These are phyloP conservation scores for Gryganskiella cystojenkinii DNA, from an alignment of 192 early-diverging fungal species.

Conservation along the genomic window DNA sequence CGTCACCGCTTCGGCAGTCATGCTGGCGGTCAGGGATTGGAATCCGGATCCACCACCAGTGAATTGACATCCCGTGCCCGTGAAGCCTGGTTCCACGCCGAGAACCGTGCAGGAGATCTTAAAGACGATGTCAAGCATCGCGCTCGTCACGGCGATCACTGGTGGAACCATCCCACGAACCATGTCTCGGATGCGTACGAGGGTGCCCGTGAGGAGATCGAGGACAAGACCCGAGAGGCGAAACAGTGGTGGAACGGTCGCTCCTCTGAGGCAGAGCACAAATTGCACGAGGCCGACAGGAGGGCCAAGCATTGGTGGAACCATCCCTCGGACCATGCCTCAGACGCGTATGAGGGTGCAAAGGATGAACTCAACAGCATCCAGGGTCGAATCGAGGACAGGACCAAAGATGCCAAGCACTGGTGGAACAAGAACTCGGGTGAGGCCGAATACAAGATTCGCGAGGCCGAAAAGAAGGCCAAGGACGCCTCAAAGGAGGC, in stretches of 20 bases:
- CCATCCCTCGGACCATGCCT: no score
- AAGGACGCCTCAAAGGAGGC: constrained; percentile 9
- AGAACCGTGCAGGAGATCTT: constrained; percentile 1
- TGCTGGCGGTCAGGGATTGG: not conserved
- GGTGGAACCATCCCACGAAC: not conserved
- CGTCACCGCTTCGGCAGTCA: not conserved
- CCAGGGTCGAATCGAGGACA: not conserved
- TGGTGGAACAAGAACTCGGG: not conserved
- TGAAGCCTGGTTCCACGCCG: constrained; percentile 26
- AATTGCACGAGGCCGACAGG: not conserved
- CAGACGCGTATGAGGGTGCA: no score
- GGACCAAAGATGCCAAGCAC: constrained; percentile 3
- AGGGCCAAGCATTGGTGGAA: constrained; percentile 4
- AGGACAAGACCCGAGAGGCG: constrained; percentile 2
- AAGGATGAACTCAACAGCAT: no score
- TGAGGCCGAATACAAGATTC: constrained; percentile 12
- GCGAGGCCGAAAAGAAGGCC: not conserved
- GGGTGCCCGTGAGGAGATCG: not conserved
- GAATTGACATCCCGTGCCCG: constrained; percentile 28
- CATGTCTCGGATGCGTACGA: constrained; percentile 1
- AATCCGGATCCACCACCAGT: not conserved
- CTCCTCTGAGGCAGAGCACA: constrained; percentile 14
- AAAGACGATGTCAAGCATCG: not conserved
- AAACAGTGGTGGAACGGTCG: constrained; percentile 14
- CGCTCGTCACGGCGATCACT: not conserved